Percentiles rank a stretch among this genome's conserved stretches.
Conservation (phyloP, 2,329 filamentous ascomycete species). For the Trichoderma lentiforme region DNA sequence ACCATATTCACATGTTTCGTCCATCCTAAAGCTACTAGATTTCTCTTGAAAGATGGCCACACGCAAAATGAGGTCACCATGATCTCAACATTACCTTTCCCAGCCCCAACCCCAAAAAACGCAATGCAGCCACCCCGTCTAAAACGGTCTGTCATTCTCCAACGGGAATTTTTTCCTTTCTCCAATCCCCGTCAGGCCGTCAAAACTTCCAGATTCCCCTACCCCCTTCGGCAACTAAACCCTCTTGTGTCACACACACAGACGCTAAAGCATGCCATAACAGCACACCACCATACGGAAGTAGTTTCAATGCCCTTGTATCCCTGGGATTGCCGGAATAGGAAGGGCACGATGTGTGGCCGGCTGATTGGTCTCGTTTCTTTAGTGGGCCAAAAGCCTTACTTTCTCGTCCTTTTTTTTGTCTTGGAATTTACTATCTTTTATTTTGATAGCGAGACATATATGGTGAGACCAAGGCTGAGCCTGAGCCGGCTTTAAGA, state of each 20-base stretch:
- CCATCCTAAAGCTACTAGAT: background rate
- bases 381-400: background rate
- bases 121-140: background rate
- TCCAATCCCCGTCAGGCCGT: background rate
- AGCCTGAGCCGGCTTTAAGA: background rate
- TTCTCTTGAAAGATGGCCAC: background rate
- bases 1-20: background rate
- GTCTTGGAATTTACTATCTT: background rate
- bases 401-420: background rate
- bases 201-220: background rate
- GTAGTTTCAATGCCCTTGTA: background rate
- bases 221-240: background rate
- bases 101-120: background rate
- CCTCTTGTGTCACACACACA: background rate
- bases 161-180: background rate
- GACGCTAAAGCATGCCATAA: constrained; percentile 8
- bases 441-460: background rate
- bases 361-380: constrained; percentile 2
- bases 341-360: constrained; percentile 15
- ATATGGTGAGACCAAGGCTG: background rate
- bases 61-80: background rate
- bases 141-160: background rate
- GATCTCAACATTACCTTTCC: background rate
- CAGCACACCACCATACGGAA: background rate
- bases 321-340: constrained; percentile 11